phyloP scores from a whole-genome alignment of 169 alveolate genomes.

The Theileria parva region DNA sequence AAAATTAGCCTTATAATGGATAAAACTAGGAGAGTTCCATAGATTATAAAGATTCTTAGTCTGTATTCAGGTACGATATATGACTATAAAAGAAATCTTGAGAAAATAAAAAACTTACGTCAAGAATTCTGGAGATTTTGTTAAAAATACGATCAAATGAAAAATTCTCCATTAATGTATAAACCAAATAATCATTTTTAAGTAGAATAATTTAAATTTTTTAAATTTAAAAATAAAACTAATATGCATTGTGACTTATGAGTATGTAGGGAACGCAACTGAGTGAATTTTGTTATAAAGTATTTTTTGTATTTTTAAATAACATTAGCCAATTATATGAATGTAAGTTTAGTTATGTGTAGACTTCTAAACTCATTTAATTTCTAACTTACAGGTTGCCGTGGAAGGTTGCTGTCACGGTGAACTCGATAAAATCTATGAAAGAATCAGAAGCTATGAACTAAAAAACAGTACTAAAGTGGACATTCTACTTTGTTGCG shows the following conservation, averaged over 20 bases:
- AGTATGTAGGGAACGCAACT: not conserved
- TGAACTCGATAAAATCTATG: slow-evolving; percentile 84
- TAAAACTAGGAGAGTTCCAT: not conserved
- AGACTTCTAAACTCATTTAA: slow-evolving; percentile 1
- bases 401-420: slow-evolving; percentile 97
- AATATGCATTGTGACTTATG: not conserved
- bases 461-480: slow-evolving; percentile 78
- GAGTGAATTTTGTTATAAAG: not conserved
- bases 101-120: not conserved
- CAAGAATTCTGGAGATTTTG: not conserved
- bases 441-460: slow-evolving; percentile 77
- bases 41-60: not conserved
- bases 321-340: not conserved
- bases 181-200: not conserved
- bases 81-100: not conserved
- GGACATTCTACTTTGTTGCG: slow-evolving; percentile 92
- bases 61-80: slow-evolving; percentile 8
- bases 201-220: not conserved
- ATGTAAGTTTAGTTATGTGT: slow-evolving; percentile 15
- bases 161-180: not conserved
- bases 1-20: not conserved
- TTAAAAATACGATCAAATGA: not conserved
- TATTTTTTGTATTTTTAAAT: not conserved
- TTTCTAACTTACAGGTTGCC: slow-evolving; percentile 75
- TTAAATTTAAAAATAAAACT: not conserved